Base-by-base conservation (phyloP, 371 early-diverging fungal species). In the Lichtheimia hyalospora region DNA sequence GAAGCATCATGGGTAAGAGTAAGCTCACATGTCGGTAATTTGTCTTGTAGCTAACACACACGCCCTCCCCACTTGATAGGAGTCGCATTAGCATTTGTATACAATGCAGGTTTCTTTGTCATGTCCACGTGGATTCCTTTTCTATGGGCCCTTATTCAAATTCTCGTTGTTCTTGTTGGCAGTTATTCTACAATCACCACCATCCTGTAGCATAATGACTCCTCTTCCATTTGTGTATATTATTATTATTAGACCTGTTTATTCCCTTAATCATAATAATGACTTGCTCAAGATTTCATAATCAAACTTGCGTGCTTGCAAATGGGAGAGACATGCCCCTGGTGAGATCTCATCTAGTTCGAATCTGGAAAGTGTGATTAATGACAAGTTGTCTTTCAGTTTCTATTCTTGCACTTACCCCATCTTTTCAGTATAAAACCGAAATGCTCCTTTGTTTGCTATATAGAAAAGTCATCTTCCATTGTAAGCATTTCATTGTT, bases 101-200 rank as follows among this genome's bases (percentile, higher is more conserved):
- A 88, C 58, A 82, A 80, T 55, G 74, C 87, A 25, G 88, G 88
- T 1, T 74, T 77, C 48, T 88, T 86, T 67, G 77, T 77, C 64
- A 85, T 88, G 87, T 83, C 86, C 3, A 84, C 85, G 12, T 88
- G 88, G 88, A 80, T 85, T 21, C 88, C 88, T 1, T 82, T 85
- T 50, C 64, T 88, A 41, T 88, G 88, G 87, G 83, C 82, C n/a
- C 66, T 88, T 13, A 83, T 86, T 49, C 87, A 88, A 64, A 81
- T 84, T 0, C 62, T 88, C 12, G 68, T 86, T 18, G 82, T 84
- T 7, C 58, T 88, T 40, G 72, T 86, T 58, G 83, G 86, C 1
- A 80, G 82, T 28, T 86, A 84, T 59, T 84, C 88, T 1, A 84
- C 85, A 8, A 84, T 86, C 50, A 84, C 87, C 42, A 81, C 85